These are phyloP conservation scores for Solanum sejunctum DNA, from an alignment of 257 asterid genomes.

Conservation along the genomic window DNA sequence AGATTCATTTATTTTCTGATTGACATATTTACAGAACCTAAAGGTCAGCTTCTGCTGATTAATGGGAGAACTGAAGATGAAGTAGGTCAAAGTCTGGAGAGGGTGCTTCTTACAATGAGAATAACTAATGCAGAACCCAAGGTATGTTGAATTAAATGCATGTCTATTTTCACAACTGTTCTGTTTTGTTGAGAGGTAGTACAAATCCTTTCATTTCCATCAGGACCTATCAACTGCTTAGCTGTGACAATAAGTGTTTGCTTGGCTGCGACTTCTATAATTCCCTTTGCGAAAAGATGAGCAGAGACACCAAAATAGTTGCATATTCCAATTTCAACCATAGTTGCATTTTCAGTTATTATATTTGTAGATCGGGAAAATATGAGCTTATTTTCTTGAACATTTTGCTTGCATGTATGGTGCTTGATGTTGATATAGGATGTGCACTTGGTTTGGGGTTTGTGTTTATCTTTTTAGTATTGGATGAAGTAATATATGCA, in stretches of 20 bases:
- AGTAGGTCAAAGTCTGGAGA: constrained; percentile 80
- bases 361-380: not conserved
- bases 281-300: not conserved
- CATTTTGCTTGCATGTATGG: not conserved
- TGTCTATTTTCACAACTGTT: not conserved
- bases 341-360: not conserved
- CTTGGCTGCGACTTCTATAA: not conserved
- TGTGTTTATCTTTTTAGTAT: not conserved
- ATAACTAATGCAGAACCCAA: constrained; percentile 81
- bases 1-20: not conserved
- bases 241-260: not conserved
- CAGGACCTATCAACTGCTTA: not conserved
- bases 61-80: constrained; percentile 93
- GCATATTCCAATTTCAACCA: not conserved
- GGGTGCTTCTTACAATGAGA: constrained; percentile 94
- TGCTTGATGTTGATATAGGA: not conserved
- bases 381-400: not conserved
- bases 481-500: not conserved
- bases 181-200: not conserved
- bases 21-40: constrained; percentile 64
- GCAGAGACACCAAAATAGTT: not conserved
- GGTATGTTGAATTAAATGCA: constrained; percentile 23
- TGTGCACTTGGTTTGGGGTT: not conserved
- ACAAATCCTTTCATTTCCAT: not conserved
- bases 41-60: constrained; percentile 92